Evolutionary conservation across 345 rosid genomes (phyloP).

Genomic region (Gossypium turneri): DNA sequence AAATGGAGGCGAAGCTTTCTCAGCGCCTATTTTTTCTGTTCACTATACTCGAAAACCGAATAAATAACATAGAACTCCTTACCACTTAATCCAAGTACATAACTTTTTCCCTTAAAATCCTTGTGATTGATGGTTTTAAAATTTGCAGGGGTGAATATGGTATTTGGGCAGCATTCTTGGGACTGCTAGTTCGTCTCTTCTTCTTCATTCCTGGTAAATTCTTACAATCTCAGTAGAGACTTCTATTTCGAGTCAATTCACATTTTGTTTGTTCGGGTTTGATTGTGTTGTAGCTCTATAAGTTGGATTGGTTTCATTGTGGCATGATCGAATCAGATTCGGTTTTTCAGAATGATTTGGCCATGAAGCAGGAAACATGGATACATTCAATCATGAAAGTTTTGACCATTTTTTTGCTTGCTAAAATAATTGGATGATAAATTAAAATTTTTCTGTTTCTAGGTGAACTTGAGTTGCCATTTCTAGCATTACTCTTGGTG

Average conservation of each 20-base stretch:
- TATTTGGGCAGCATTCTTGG: constrained; percentile 73
- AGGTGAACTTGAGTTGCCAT: constrained; percentile 94
- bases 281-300: not conserved
- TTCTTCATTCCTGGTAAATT: constrained; percentile 72
- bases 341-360: not conserved
- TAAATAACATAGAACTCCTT: not conserved
- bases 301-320: not conserved
- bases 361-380: not conserved
- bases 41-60: not conserved
- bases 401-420: not conserved
- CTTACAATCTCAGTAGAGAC: not conserved
- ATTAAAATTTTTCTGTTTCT: constrained; percentile 1
- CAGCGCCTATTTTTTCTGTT: not conserved
- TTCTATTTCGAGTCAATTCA: not conserved
- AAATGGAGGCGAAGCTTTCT: too few species aligned
- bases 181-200: constrained; percentile 79
- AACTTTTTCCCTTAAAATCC: not conserved
- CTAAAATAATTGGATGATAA: not conserved
- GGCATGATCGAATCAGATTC: not conserved
- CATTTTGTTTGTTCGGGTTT: not conserved
- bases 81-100: not conserved
- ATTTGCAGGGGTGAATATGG: constrained; percentile 89
- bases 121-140: not conserved
- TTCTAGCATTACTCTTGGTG: constrained; percentile 62
- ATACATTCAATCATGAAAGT: not conserved